Evolutionary conservation across 1,284 basidiomycete genomes (phyloP).

Genomic region (Coriolopsis trogii): DNA sequence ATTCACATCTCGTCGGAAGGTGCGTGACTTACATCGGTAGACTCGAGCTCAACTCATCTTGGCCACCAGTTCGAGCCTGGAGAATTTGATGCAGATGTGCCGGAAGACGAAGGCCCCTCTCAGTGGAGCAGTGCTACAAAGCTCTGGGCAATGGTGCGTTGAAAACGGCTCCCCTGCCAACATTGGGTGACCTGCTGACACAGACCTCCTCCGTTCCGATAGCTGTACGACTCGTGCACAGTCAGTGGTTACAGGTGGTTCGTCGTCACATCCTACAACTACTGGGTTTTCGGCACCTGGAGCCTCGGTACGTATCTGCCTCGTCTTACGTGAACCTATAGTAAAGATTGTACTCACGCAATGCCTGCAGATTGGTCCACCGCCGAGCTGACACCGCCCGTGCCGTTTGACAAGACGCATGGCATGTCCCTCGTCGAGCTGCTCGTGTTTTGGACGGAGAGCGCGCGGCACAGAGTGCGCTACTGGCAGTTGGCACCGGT

Average conservation of each 20-base stretch:
- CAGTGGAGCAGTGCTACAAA: constrained; percentile 11
- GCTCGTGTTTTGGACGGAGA: constrained; percentile 16
- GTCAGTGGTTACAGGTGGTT: constrained; percentile 16
- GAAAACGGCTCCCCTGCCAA: too few relatives aligned
- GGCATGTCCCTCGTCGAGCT: constrained; percentile 15
- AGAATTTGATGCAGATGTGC: constrained; percentile 9
- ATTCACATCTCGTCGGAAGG: constrained; percentile 8
- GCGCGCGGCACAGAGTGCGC: constrained; percentile 1
- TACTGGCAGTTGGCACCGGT: constrained; percentile 13
- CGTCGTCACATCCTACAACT: constrained; percentile 16
- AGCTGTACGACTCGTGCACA: constrained; percentile 19
- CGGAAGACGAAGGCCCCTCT: not conserved
- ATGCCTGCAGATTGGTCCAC: constrained; percentile 6
- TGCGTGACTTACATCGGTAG: not conserved
- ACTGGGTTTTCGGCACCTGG: constrained; percentile 23
- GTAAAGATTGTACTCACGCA: not conserved
- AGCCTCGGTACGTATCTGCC: constrained; percentile 8
- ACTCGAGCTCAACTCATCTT: not conserved
- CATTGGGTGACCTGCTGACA: not conserved
- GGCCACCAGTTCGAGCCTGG: constrained; percentile 1
- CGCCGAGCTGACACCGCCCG: constrained; percentile 1
- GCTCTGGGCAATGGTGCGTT: constrained; percentile 17
- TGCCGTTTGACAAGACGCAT: constrained; percentile 11
- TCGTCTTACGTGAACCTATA: not conserved
- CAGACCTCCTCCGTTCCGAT: too few relatives aligned